Base-by-base conservation (phyloP, 164 flowering plant genomes). In the Umbellularia californica region DNA sequence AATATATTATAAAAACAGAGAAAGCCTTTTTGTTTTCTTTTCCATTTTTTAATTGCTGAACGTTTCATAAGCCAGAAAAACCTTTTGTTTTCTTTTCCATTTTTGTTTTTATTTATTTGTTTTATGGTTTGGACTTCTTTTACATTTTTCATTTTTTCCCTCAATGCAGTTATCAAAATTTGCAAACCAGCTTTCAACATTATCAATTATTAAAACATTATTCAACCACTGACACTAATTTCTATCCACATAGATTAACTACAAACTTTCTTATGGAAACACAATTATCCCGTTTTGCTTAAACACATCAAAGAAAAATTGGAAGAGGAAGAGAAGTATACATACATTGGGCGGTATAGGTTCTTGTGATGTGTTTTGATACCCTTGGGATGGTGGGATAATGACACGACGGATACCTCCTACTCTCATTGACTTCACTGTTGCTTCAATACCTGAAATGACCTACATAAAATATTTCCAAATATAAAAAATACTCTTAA, bases 331-430 rank as follows among this genome's bases (percentile, higher is more conserved):
- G 41, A 72, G 30, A 0, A 58, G 63, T 47, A 58, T 2, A 72
- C 88, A 20, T 86, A 89, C 97, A 85, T 92, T 85, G 27, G 97
- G 97, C 15, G 97, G 97, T 35, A 89, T 22, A 35, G 97, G 94
- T 70, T 92, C 94, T 64, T 92, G 97, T 2, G 86, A 86, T 24
- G 90, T 89, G 83, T 82, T 90, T 71, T 90, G 94, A 81, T 91
- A 91, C 64, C 97, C 97, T 82, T 88, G 93, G 5, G 92, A 90
- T 65, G 97, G 97, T 19, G 97, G 97, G 68, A 92, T 86, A 63
- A 92, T 75, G 23, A 89, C 87, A 35, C 97, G 82, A 22, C 90
- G 92, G 68, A 86, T 80, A 50, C 90, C 90, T 27, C 97, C 94
- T n/a, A 89, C 90, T 83, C 80, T 87, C 97, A 90, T 89, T 33